A percentile compares a stretch with the other conserved stretches of the same genome.
These are phyloP conservation scores for Cystobasidiaceae sp. DNA, from an alignment of 1,284 basidiomycete species.

Conservation along the genomic window DNA sequence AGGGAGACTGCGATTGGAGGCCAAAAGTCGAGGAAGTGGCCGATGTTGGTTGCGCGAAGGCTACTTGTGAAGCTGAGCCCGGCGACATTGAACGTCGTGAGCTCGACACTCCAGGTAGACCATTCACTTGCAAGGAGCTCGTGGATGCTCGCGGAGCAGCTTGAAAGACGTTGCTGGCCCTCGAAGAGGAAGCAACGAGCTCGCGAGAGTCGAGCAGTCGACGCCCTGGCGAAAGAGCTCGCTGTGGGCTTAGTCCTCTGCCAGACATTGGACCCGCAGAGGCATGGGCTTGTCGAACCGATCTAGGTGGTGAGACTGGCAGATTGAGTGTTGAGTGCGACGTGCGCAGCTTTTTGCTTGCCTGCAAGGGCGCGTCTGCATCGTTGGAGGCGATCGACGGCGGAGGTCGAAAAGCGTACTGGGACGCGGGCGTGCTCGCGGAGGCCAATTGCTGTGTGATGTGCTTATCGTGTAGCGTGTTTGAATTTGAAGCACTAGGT, in stretches of 20 bases:
- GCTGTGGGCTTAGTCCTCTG: background rate
- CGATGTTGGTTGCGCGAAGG: background rate
- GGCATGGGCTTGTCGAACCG: background rate
- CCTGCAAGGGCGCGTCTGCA: background rate
- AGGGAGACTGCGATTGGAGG: slow-evolving; percentile 23
- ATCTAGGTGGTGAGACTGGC: background rate
- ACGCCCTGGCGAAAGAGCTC: background rate
- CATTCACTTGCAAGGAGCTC: background rate
- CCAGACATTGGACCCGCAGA: background rate
- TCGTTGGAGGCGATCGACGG: background rate
- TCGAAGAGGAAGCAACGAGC: background rate
- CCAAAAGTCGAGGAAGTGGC: slow-evolving; percentile 16
- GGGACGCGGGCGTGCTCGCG: background rate
- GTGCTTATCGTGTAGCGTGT: too few relatives aligned
- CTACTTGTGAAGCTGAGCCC: background rate
- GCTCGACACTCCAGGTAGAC: background rate
- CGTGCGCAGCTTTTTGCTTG: slow-evolving; percentile 11
- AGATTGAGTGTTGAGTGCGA: slow-evolving; percentile 25
- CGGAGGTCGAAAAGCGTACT: background rate
- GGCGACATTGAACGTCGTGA: slow-evolving; percentile 16
- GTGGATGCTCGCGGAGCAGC: background rate
- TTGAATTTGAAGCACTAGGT: too few relatives aligned
- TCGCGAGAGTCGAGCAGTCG: background rate
- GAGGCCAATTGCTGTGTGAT: background rate
- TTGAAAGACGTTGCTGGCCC: slow-evolving; percentile 4